Percentiles rank a stretch among this genome's conserved stretches.
Conservation (phyloP, 2,329 filamentous ascomycete species). For the Phyllosticta citrichinensis region DNA sequence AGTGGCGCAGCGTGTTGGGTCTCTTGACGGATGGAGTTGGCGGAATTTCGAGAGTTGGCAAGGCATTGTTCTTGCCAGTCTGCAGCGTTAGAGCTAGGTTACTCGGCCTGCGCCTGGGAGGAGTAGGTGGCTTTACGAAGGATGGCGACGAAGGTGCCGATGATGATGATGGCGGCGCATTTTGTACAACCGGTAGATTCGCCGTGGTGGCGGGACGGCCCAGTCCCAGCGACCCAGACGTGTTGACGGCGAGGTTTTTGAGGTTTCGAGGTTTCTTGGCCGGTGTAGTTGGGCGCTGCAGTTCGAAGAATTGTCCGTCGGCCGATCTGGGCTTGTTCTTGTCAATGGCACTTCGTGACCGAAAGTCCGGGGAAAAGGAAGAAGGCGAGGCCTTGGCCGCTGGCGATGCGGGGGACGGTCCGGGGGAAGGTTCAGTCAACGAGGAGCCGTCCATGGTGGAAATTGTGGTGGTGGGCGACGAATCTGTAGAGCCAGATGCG, state of each 20-base stretch:
- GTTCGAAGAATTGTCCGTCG: constrained; percentile 42
- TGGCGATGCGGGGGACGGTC: constrained; percentile 85
- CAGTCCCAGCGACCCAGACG: constrained; percentile 38
- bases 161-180: constrained; percentile 25
- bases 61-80: constrained; percentile 50
- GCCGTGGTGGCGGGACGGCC: constrained; percentile 38
- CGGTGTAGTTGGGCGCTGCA: constrained; percentile 39
- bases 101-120: constrained; percentile 60
- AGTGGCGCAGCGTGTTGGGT: constrained; percentile 45
- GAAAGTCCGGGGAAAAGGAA: constrained; percentile 52
- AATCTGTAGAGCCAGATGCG: constrained; percentile 76
- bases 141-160: constrained; percentile 63
- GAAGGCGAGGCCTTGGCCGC: constrained; percentile 61
- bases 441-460: constrained; percentile 89
- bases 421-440: constrained; percentile 81
- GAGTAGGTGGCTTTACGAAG: constrained; percentile 72
- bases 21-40: constrained; percentile 46
- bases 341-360: constrained; percentile 26
- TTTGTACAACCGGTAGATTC: constrained; percentile 44
- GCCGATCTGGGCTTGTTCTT: constrained; percentile 1
- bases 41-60: constrained; percentile 46
- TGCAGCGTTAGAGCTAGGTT: constrained; percentile 64
- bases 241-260: constrained; percentile 73
- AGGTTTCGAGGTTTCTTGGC: constrained; percentile 69
- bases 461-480: constrained; percentile 87